Evolutionary conservation across 495 filamentous ascomycete species (phyloP).

Genomic region (Penicillium riverlandense): DNA sequence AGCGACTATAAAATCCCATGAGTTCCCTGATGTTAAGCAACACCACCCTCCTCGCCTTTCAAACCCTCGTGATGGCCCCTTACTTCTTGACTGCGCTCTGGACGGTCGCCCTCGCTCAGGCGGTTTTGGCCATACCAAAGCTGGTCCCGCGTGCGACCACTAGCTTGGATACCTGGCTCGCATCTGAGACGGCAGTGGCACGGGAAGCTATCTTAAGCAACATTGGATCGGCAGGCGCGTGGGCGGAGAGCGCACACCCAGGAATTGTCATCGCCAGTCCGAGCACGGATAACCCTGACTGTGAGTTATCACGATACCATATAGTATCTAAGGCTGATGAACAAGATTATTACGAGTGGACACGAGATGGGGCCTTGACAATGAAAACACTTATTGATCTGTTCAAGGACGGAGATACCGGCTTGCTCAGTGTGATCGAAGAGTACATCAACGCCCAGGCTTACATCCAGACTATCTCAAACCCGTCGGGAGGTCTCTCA

Average conservation of each 20-base stretch:
- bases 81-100: slow-evolving; percentile 18
- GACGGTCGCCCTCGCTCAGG: slow-evolving; percentile 15
- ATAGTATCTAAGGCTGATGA: slow-evolving; percentile 21
- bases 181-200: slow-evolving; percentile 43
- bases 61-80: slow-evolving; percentile 9
- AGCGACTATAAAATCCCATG: too few species aligned
- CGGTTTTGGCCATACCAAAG: slow-evolving; percentile 15
- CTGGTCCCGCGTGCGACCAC: slow-evolving; percentile 12
- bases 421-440: slow-evolving; percentile 47
- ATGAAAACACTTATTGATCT: slow-evolving; percentile 54
- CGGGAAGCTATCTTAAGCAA: slow-evolving; percentile 49
- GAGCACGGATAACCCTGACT: slow-evolving; percentile 50
- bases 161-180: slow-evolving; percentile 43
- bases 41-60: background rate
- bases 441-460: slow-evolving; percentile 51
- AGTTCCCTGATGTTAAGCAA: too few species aligned
- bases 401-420: slow-evolving; percentile 48
- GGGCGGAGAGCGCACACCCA: slow-evolving; percentile 34
- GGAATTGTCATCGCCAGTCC: slow-evolving; percentile 60
- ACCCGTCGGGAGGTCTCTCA: slow-evolving; percentile 50
- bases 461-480: slow-evolving; percentile 52
- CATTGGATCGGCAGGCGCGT: slow-evolving; percentile 48
- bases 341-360: slow-evolving; percentile 57
- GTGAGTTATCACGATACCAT: slow-evolving; percentile 40
- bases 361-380: slow-evolving; percentile 60